These are phyloP conservation scores for Lotus japonicus DNA, from an alignment of 306 rosid genomes.

Conservation along the genomic window DNA sequence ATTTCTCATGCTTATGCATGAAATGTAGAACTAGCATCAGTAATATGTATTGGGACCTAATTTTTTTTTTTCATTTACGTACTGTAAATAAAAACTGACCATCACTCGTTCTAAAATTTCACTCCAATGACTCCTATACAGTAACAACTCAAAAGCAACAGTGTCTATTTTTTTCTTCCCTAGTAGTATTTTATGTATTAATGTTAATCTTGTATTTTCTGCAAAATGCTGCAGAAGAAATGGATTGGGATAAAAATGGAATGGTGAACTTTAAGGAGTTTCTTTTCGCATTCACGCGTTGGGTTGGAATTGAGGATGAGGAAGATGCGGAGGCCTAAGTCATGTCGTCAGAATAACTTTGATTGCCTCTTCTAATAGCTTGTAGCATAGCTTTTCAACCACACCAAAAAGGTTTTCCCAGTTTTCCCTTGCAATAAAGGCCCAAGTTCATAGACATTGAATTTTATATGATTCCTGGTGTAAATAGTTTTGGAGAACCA, in stretches of 20 bases:
- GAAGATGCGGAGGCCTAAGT: slow-evolving; percentile 33
- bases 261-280: slow-evolving; percentile 97
- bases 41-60: background rate
- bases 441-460: slow-evolving; percentile 21
- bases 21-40: background rate
- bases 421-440: slow-evolving; percentile 33
- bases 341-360: background rate
- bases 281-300: slow-evolving; percentile 82
- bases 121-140: background rate
- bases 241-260: slow-evolving; percentile 99
- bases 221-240: slow-evolving; percentile 65
- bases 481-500: slow-evolving; percentile 30
- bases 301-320: slow-evolving; percentile 96
- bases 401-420: slow-evolving; percentile 16
- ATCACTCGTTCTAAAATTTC: background rate
- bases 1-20: background rate
- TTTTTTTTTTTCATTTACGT: background rate
- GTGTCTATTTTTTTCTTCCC: background rate
- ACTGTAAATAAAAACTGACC: background rate
- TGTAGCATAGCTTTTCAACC: slow-evolving; percentile 11
- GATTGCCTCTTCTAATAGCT: background rate
- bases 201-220: background rate
- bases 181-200: background rate
- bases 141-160: background rate
- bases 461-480: slow-evolving; percentile 21